These are phyloP conservation scores for Bolboschoenus planiculmis DNA, from an alignment of 176 grass and related monocot genomes.

Conservation along the genomic window DNA sequence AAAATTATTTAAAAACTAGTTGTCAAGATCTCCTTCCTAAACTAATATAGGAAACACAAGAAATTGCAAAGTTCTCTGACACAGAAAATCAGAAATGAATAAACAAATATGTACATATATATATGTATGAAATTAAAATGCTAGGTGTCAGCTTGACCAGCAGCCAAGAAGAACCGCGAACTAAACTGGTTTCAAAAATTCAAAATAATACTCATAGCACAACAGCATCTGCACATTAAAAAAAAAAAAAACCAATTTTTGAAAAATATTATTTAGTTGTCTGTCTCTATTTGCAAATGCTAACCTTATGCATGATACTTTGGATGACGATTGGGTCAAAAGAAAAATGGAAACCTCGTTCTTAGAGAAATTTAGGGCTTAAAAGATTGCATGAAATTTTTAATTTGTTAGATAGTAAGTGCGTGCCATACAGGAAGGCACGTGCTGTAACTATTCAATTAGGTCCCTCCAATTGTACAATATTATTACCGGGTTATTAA, in stretches of 20 bases:
- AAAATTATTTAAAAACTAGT: no score
- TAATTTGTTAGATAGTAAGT: no score
- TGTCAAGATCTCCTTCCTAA: no score
- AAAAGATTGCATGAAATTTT: not conserved
- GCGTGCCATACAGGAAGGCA: not conserved
- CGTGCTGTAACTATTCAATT: not conserved
- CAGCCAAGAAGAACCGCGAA: conserved; percentile 3
- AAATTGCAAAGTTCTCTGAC: not conserved
- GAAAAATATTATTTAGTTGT: conserved; percentile 4
- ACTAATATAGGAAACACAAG: not conserved
- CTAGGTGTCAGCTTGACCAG: conserved; percentile 16
- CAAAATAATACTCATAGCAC: conserved; percentile 10
- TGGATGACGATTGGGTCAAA: conserved; percentile 7
- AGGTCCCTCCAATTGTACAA: not conserved
- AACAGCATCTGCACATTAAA: not conserved
- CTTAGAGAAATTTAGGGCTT: not conserved
- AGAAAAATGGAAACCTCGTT: conserved; percentile 23
- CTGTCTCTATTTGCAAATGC: not conserved
- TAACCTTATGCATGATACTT: conserved; percentile 17
- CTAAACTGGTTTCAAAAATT: conserved; percentile 16
- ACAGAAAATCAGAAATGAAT: not conserved
- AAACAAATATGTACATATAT: not conserved
- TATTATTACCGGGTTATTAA: not conserved
- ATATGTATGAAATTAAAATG: not conserved
- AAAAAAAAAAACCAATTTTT: not conserved